Evolutionary conservation across 306 rosid species (phyloP).

Genomic region (Aeschynomene evenia): DNA sequence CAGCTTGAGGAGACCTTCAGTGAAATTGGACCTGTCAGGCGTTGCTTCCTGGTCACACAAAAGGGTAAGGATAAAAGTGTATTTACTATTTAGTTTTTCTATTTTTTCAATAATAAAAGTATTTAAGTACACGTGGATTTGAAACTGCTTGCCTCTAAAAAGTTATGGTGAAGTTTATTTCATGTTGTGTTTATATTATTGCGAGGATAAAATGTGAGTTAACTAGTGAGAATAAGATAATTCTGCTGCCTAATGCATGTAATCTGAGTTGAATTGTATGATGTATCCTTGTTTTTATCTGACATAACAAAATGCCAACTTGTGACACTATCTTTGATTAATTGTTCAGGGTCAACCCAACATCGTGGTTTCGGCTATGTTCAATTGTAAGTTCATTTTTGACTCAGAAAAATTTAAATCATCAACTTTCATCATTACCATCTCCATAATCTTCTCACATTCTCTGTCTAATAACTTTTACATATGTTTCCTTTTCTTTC

Average conservation of each 20-base stretch:
- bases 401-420: not conserved
- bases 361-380: slow-evolving; percentile 85
- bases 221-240: not conserved
- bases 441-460: not conserved
- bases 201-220: not conserved
- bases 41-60: slow-evolving; percentile 80
- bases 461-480: not conserved
- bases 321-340: not conserved
- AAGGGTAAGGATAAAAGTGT: slow-evolving; percentile 50
- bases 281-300: not conserved
- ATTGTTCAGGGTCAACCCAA: slow-evolving; percentile 65
- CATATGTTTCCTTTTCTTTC: not conserved
- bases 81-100: not conserved
- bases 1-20: slow-evolving; percentile 88
- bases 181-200: not conserved
- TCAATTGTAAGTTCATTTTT: slow-evolving; percentile 67
- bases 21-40: slow-evolving; percentile 86
- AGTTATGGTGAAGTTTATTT: not conserved
- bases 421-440: not conserved
- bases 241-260: not conserved
- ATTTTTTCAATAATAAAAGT: not conserved
- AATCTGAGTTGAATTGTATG: not conserved
- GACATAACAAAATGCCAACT: not conserved
- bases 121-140: not conserved
- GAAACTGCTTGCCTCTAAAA: not conserved